A percentile compares a stretch with the other conserved stretches of the same genome.
These are phyloP conservation scores for Xylaria sp. DNA, from an alignment of 495 filamentous ascomycete genomes.

Conservation along the genomic window DNA sequence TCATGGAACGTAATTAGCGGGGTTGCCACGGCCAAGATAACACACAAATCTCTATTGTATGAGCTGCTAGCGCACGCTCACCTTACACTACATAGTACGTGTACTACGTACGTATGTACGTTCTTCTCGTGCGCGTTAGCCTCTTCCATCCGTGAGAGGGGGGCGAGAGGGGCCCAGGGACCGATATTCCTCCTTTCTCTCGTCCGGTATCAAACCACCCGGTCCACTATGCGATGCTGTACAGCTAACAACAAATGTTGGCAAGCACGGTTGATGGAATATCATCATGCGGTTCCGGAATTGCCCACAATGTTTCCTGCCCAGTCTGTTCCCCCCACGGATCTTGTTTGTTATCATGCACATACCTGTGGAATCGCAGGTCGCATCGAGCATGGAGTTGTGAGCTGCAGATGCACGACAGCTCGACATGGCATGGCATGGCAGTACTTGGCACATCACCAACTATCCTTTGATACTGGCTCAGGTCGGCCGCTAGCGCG, in stretches of 20 bases:
- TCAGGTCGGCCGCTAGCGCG: background rate
- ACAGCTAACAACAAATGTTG: background rate
- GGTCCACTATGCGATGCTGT: background rate
- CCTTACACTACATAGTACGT: background rate
- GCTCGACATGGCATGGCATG: constrained; percentile 22
- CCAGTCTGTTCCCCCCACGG: background rate
- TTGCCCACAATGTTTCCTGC: background rate
- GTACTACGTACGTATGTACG: background rate
- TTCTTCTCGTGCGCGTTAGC: background rate
- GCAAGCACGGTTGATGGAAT: background rate
- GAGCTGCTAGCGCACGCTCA: background rate
- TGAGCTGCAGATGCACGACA: constrained; percentile 25
- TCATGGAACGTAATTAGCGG: background rate
- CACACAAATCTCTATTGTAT: background rate
- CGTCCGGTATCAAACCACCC: background rate
- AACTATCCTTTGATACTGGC: background rate
- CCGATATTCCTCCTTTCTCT: background rate
- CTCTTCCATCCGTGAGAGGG: background rate
- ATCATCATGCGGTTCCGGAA: constrained; percentile 7
- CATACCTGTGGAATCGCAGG: background rate
- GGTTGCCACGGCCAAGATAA: background rate
- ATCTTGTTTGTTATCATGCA: background rate
- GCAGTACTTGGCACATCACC: constrained; percentile 19
- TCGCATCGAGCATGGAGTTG: constrained; percentile 5
- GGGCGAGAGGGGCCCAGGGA: background rate